Percentiles rank a stretch among this genome's conserved stretches.
Conservation (phyloP, 192 early-diverging fungal species). For the Backusella australiensis region DNA sequence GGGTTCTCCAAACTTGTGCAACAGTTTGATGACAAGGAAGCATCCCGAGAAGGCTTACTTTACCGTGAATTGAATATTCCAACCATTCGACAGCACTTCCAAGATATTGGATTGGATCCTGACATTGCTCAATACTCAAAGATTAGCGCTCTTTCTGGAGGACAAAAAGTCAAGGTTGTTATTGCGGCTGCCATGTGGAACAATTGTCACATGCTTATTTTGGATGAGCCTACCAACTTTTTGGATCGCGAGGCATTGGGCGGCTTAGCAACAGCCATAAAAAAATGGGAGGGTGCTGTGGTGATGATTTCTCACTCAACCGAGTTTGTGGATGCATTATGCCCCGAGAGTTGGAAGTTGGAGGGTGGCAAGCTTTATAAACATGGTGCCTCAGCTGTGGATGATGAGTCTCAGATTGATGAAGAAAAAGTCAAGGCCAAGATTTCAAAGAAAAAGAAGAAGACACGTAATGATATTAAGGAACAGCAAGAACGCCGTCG, state of each 20-base stretch:
- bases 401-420: slow-evolving; percentile 42
- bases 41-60: slow-evolving; percentile 68
- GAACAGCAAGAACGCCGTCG: slow-evolving; percentile 44
- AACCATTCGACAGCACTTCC: slow-evolving; percentile 66
- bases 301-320: slow-evolving; percentile 81
- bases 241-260: slow-evolving; percentile 77
- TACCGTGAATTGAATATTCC: slow-evolving; percentile 65
- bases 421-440: slow-evolving; percentile 48
- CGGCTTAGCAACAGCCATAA: slow-evolving; percentile 71
- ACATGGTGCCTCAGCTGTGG: slow-evolving; percentile 41
- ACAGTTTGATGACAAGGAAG: slow-evolving; percentile 76
- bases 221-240: slow-evolving; percentile 67
- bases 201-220: slow-evolving; percentile 78
- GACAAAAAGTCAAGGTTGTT: slow-evolving; percentile 87
- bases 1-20: slow-evolving; percentile 77
- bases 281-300: slow-evolving; percentile 71
- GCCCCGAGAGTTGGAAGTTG: slow-evolving; percentile 69
- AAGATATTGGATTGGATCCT: slow-evolving; percentile 71
- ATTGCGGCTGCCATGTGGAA: slow-evolving; percentile 85
- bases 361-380: slow-evolving; percentile 52
- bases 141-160: slow-evolving; percentile 74
- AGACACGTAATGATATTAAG: slow-evolving; percentile 53
- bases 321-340: slow-evolving; percentile 69
- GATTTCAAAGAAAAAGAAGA: slow-evolving; percentile 54
- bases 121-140: slow-evolving; percentile 77